phyloP scores from a whole-genome alignment of 306 rosid genomes.

The Aeschynomene evenia region DNA sequence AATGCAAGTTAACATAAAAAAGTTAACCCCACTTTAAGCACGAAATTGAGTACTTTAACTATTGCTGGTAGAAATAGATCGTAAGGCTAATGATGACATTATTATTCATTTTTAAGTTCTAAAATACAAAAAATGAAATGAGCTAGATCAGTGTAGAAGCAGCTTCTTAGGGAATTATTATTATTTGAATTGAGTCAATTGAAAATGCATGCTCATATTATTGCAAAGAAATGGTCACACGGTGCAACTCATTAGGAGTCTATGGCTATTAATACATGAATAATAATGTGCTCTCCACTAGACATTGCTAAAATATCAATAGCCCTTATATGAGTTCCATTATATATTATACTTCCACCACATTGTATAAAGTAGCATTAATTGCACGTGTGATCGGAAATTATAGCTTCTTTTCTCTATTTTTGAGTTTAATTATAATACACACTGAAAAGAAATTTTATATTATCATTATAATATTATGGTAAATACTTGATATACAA shows the following conservation, averaged over 20 bases:
- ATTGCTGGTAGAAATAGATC: constrained; percentile 24
- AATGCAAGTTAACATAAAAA: constrained; percentile 18
- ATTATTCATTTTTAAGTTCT: constrained; percentile 19
- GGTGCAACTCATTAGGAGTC: constrained; percentile 39
- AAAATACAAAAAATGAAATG: not conserved
- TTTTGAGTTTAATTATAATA: too few relatives aligned
- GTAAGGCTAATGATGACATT: not conserved
- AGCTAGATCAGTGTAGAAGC: constrained; percentile 38
- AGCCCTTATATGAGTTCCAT: constrained; percentile 17
- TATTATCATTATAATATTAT: too few relatives aligned
- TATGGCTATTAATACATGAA: constrained; percentile 27
- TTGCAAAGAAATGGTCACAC: constrained; percentile 48
- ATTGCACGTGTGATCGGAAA: constrained; percentile 23
- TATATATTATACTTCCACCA: constrained; percentile 12
- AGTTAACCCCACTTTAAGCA: constrained; percentile 23
- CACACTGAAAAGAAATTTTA: too few relatives aligned
- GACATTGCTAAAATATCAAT: constrained; percentile 24
- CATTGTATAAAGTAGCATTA: not conserved
- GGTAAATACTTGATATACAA: too few relatives aligned
- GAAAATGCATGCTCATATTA: constrained; percentile 42
- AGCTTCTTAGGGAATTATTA: constrained; percentile 13
- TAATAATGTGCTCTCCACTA: constrained; percentile 37
- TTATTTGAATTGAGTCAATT: constrained; percentile 31
- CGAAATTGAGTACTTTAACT: constrained; percentile 26
- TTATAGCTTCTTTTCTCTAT: not conserved